Evolutionary conservation across 768 basidiomycete species (phyloP), one percentile per base, ranked within the genome.

Genomic region (Russula compacta): DNA sequence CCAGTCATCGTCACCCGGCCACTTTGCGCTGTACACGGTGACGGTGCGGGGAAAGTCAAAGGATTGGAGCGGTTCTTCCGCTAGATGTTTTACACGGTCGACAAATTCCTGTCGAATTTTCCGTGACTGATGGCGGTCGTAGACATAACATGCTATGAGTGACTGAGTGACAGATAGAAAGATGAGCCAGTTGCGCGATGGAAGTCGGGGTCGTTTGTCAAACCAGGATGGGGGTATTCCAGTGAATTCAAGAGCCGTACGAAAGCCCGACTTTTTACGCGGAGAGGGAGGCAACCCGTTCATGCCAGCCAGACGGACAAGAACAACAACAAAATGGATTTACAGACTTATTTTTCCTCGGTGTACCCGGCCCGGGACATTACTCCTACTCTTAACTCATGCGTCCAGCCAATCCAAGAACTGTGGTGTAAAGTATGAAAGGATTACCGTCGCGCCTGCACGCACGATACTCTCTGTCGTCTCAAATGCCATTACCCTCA

Each of bases 351-450:
- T 21, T 55, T 24, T 39, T 2, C 15, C 2, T 33, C 56, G 56
- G 57, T 9, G 11, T 29, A 44, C 35, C 14, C 58, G 58, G 58
- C 50, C 58, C 58, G 58, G 6, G 4, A 29, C 24, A 29, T 29
- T 29, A 29, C 24, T 29, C 24, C n/a, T 17, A 38, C 32, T 9
- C 4, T 9, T 5, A 29, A 53, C 32, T 60, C 55, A 74, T 58
- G 63, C 70, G 12, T 80, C 75, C 64, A 93, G 67, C 91, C 91
- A 93, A 56, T 97, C 89, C 64, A 99, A 78, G 74, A 98, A 94
- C 38, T 97, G 85, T 6, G 97, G 97, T 1, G 97, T 98, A 69
- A 99, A 99, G 77, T 99, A 99, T 5, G 86, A 87, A 64, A 98
- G 71, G 65, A 99, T 90, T 63, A 99, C 74, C 1, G 91, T 92